phyloP scores from a whole-genome alignment of 1,284 basidiomycete species.

The Thelephora terrestris region DNA sequence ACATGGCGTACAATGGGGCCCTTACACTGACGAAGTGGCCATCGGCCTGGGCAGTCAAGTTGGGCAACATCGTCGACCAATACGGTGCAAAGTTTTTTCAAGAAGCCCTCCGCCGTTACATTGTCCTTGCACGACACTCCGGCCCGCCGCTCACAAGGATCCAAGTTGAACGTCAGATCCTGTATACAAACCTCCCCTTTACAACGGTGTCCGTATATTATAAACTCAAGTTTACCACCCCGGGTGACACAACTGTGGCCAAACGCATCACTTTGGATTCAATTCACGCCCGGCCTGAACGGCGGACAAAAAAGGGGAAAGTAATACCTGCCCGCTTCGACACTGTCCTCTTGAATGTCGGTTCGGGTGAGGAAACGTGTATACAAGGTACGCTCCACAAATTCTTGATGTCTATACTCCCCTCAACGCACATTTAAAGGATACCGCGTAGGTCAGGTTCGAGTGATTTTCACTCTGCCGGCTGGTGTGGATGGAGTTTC shows the following conservation, averaged over 20 bases:
- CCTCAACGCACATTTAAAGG: constrained; percentile 4
- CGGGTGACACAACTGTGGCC: not conserved
- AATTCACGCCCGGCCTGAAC: constrained; percentile 7
- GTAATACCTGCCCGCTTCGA: constrained; percentile 11
- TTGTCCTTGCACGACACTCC: constrained; percentile 5
- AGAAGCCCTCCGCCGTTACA: constrained; percentile 20
- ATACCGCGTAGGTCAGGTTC: constrained; percentile 12
- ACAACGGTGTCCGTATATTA: constrained; percentile 7
- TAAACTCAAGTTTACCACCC: constrained; percentile 9
- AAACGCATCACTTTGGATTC: constrained; percentile 1
- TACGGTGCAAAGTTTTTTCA: constrained; percentile 20
- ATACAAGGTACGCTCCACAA: not conserved
- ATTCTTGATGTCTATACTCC: not conserved
- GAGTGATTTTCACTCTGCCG: constrained; percentile 10
- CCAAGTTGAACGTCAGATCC: not conserved
- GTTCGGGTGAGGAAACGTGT: not conserved
- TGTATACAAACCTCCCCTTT: constrained; percentile 3
- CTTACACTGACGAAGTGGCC: constrained; percentile 17
- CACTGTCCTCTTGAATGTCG: constrained; percentile 10
- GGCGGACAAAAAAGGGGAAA: not conserved
- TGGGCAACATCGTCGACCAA: constrained; percentile 8
- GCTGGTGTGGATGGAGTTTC: constrained; percentile 3
- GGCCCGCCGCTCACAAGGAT: not conserved
- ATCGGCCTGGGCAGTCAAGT: constrained; percentile 8
- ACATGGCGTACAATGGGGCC: not conserved